These are phyloP conservation scores for Pichia sp. DNA, from an alignment of 1,139 yeast genomes.

Conservation along the genomic window DNA sequence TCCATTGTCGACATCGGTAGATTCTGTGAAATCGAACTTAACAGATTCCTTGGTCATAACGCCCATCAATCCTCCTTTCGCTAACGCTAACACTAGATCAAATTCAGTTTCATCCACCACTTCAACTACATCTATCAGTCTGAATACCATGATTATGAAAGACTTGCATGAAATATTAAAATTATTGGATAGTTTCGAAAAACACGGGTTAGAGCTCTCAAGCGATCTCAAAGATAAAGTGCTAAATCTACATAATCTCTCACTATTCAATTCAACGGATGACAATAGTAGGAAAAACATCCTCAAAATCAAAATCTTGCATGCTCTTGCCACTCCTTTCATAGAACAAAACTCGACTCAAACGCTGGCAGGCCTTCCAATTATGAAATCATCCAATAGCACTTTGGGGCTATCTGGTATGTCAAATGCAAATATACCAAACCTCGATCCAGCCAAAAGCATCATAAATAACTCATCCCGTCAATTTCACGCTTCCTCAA, in stretches of 20 bases:
- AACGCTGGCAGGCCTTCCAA: conserved; percentile 30
- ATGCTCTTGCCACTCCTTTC: conserved; percentile 74
- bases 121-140: conserved; percentile 2
- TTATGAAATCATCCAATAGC: conserved; percentile 36
- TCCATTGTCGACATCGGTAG: background rate
- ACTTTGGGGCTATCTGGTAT: conserved; percentile 41
- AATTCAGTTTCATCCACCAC: conserved; percentile 9
- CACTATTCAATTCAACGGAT: conserved; percentile 34
- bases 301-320: conserved; percentile 50
- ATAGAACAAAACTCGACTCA: conserved; percentile 42
- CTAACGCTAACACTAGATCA: conserved; percentile 1
- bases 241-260: conserved; percentile 52
- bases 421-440: conserved; percentile 2
- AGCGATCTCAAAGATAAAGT: conserved; percentile 34
- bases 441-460: background rate
- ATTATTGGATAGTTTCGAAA: conserved; percentile 35
- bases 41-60: background rate
- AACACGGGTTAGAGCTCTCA: conserved; percentile 19
- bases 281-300: conserved; percentile 27
- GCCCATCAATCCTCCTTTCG: background rate
- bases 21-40: background rate
- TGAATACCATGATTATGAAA: conserved; percentile 20
- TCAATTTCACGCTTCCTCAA: conserved; percentile 57
- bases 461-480: conserved; percentile 25
- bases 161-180: conserved; percentile 45